phyloP scores from a whole-genome alignment of 2,329 filamentous ascomycete species.

The Sclerotinia trifoliorum region DNA sequence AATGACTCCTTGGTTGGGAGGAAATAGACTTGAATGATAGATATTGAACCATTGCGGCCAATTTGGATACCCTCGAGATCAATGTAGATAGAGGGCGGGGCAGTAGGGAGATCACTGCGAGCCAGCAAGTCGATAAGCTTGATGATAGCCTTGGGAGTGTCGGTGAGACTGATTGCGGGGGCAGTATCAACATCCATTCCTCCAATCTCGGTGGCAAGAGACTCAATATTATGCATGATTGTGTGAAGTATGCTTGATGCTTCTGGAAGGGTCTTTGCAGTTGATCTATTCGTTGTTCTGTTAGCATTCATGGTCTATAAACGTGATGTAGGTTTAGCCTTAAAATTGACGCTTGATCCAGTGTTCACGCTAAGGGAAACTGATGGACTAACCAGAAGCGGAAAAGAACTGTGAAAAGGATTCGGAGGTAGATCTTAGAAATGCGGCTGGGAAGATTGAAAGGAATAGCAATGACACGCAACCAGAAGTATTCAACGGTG shows the following conservation, averaged over 20 bases:
- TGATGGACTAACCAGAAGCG: neutral
- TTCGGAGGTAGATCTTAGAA: neutral
- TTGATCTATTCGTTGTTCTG: neutral
- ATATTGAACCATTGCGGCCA: slow-evolving; percentile 44
- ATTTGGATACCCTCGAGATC: slow-evolving; percentile 48
- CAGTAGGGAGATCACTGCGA: slow-evolving; percentile 26
- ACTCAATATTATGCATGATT: neutral
- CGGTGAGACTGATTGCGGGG: neutral
- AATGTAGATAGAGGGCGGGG: slow-evolving; percentile 43
- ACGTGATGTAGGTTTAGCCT: neutral
- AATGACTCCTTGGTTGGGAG: slow-evolving; percentile 37
- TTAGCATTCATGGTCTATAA: neutral
- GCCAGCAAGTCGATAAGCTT: slow-evolving; percentile 17
- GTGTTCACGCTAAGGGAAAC: neutral
- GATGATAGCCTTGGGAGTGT: slow-evolving; percentile 11
- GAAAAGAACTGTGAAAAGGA: neutral
- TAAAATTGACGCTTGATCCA: neutral
- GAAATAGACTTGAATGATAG: slow-evolving; percentile 44
- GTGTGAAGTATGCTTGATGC: neutral
- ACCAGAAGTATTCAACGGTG: neutral
- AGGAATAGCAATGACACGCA: neutral
- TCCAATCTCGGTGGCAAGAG: neutral
- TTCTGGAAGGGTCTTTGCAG: neutral
- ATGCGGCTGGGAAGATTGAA: neutral
- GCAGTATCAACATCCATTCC: neutral